These are phyloP conservation scores for Bonia amplexicaulis DNA, from an alignment of 176 grass and related monocot genomes.

Conservation along the genomic window DNA sequence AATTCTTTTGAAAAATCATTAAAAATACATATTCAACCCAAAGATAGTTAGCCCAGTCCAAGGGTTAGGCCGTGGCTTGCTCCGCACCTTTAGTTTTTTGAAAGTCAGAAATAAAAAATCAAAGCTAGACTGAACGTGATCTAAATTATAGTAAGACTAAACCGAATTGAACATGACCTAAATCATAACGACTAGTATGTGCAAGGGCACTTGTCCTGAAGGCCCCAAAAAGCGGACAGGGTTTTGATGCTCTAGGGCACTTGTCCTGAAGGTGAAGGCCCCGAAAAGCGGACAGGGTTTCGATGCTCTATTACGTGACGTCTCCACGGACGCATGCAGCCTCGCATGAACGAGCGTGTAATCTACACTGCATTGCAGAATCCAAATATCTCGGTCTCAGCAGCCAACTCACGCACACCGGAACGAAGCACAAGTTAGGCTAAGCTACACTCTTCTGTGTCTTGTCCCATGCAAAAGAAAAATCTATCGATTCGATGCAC, in stretches of 20 bases:
- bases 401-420: not conserved
- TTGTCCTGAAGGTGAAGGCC: not conserved
- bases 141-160: too few relatives aligned
- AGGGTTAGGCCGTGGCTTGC: too few relatives aligned
- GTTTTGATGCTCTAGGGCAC: too few relatives aligned
- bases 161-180: too few relatives aligned
- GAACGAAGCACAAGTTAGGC: not conserved
- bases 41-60: too few relatives aligned
- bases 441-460: not conserved
- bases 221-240: not conserved
- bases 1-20: too few relatives aligned
- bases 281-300: not conserved
- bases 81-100: too few relatives aligned
- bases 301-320: not conserved
- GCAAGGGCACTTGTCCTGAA: not conserved
- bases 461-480: not conserved
- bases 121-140: too few relatives aligned
- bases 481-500: not conserved
- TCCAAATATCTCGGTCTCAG: not conserved
- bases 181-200: too few relatives aligned
- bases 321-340: not conserved
- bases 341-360: not conserved
- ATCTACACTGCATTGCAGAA: not conserved
- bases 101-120: too few relatives aligned
- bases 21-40: too few relatives aligned